Base-by-base conservation (phyloP, 179 eudicot genomes). In the Nepenthes alata region DNA sequence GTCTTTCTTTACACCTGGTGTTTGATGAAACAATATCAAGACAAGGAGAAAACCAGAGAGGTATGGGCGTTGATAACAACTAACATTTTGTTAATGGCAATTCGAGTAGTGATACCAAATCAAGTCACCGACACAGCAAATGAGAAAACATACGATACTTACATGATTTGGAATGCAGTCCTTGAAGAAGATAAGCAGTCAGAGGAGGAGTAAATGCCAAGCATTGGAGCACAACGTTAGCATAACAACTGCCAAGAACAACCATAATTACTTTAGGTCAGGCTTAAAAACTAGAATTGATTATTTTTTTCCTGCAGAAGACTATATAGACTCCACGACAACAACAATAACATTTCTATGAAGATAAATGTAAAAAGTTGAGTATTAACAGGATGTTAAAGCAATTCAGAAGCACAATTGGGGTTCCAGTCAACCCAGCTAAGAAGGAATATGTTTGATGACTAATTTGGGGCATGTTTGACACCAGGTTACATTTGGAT, bases 171-270 rank as follows among this genome's bases (percentile, higher is more conserved):
- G 95, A 80, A 71, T 91, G 98, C 65, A 91, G 81, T 63, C 88
- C 88, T 80, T 88, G 86, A 62, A 88, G 91, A 72, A 84, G 69
- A 81, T 86, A 91, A 47, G 91, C 87, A 65, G 96, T 79, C 41
- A 91, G 82, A 39, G 98, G 91, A 6, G 91, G 95, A 36, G 96
- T 91, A 59, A 69, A 86, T 69, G 89, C 78, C 85, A 91, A 74
- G 78, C 98, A 91, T 59, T 91, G 96, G 56, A 91, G 89, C 62
- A 86, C 96, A 37, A 73, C 90, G 76, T 93, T 89, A 48, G 97
- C 98, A 75, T 89, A 93, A 75, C 98, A 93, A 72, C 98, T 93
- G 83, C 69, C 78, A 45, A 66, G n/a, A 63, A 38, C 37, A 63
- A 59, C 38, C 39, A 35, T 38, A 49, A 59, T 11, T 15, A 55